These are phyloP conservation scores for Cutaneotrichosporon dermatis DNA, from an alignment of 1,284 basidiomycete genomes.

Conservation along the genomic window DNA sequence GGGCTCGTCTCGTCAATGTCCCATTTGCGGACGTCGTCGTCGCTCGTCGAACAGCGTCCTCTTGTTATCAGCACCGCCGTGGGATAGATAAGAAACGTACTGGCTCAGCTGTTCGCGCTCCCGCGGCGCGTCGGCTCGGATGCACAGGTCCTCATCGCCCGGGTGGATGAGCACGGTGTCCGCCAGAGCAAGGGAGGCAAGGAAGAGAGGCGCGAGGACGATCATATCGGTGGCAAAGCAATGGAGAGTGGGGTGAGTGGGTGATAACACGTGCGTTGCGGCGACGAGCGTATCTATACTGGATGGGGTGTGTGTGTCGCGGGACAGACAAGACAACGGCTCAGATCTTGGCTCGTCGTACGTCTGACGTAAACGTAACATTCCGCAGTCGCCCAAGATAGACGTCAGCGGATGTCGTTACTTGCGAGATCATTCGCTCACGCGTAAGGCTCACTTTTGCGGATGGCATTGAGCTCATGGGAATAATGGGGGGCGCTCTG, in stretches of 20 bases:
- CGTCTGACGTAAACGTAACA: too few species aligned
- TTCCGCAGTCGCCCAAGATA: too few species aligned
- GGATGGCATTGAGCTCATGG: too few species aligned
- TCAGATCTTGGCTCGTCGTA: too few species aligned
- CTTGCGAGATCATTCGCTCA: too few species aligned
- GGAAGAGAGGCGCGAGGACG: too few species aligned
- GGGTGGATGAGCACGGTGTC: neutral
- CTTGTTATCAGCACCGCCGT: neutral
- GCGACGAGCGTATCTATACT: neutral
- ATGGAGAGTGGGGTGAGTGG: neutral
- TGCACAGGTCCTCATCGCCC: neutral
- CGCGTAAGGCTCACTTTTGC: too few species aligned
- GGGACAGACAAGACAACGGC: too few species aligned
- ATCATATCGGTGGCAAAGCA: neutral
- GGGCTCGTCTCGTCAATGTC: neutral
- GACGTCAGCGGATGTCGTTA: too few species aligned
- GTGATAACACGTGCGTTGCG: neutral
- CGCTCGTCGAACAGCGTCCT: neutral
- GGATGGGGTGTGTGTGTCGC: too few species aligned
- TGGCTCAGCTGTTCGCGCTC: slow-evolving; percentile 1
- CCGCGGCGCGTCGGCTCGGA: neutral
- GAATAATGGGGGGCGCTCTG: too few species aligned
- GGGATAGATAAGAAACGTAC: neutral
- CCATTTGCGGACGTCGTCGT: neutral
- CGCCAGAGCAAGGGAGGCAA: neutral